Conservation (phyloP, 2,329 filamentous ascomycete species). For the Trichoderma sp. region DNA sequence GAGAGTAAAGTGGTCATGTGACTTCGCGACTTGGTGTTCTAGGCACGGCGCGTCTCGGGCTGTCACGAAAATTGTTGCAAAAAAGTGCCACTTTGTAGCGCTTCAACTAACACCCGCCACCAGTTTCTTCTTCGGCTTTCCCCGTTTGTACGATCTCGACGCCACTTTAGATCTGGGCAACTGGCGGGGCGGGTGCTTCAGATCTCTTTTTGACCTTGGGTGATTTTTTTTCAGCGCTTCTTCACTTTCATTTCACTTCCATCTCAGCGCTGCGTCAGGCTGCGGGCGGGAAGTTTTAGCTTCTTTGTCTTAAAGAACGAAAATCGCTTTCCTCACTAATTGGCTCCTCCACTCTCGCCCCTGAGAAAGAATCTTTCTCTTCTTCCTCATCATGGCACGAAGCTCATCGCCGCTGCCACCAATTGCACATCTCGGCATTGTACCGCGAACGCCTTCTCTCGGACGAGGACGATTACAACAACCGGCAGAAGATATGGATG, state of each 20-base stretch:
- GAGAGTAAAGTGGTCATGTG: slow-evolving; percentile 24
- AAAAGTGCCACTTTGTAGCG: not conserved
- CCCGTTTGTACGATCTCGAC: not conserved
- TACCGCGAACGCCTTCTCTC: slow-evolving; percentile 33
- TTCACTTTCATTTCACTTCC: slow-evolving; percentile 20
- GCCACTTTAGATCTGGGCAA: not conserved
- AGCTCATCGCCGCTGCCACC: slow-evolving; percentile 37
- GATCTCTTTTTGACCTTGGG: not conserved
- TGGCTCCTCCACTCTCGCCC: not conserved
- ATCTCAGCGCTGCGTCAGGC: slow-evolving; percentile 21
- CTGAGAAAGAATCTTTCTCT: slow-evolving; percentile 12
- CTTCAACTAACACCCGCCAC: slow-evolving; percentile 21
- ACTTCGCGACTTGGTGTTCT: slow-evolving; percentile 23
- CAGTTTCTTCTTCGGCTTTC: not conserved
- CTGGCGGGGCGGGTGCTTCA: slow-evolving; percentile 7
- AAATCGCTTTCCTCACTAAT: slow-evolving; percentile 20
- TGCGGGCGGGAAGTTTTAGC: not conserved
- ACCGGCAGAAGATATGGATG: slow-evolving; percentile 42
- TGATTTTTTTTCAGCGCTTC: not conserved
- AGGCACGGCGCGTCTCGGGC: slow-evolving; percentile 18
- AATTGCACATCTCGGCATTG: slow-evolving; percentile 33
- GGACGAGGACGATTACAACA: slow-evolving; percentile 26
- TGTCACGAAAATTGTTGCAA: slow-evolving; percentile 10
- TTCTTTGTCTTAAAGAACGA: slow-evolving; percentile 14
- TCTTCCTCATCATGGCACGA: slow-evolving; percentile 31